A percentile compares a stretch with the other conserved stretches of the same genome.
Conservation (phyloP, 2,329 filamentous ascomycete species). For the Scleromitrula shiraiana region DNA sequence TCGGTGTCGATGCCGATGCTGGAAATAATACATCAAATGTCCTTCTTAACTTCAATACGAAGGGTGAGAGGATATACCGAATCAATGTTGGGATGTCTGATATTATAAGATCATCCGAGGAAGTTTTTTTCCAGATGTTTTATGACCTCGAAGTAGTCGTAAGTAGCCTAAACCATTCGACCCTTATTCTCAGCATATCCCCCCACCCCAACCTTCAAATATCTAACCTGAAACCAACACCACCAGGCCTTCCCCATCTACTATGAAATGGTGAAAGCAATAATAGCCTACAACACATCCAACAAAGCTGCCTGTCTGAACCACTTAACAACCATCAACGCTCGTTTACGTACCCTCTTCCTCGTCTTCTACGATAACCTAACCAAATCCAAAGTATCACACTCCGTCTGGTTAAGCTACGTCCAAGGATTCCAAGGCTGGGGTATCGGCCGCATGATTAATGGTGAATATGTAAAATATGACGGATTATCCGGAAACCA, state of each 20-base stretch:
- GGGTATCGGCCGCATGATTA: not conserved
- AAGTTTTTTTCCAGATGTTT: conserved; percentile 8
- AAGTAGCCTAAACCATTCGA: not conserved
- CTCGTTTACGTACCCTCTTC: not conserved
- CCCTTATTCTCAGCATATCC: no score
- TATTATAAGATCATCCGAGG: conserved; percentile 3
- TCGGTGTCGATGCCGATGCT: conserved; percentile 1
- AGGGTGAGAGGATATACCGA: not conserved
- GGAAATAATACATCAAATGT: conserved; percentile 5
- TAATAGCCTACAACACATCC: not conserved
- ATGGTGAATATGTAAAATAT: not conserved
- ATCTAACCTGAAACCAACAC: no score
- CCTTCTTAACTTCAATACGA: not conserved
- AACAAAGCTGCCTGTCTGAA: not conserved
- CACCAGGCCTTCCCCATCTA: conserved; percentile 6
- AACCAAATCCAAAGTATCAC: not conserved
- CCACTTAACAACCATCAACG: not conserved
- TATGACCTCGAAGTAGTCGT: conserved; percentile 8
- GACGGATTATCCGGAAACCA: conserved; percentile 6
- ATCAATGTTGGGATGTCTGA: conserved; percentile 4
- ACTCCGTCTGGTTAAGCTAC: conserved; percentile 2
- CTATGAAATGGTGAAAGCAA: not conserved
- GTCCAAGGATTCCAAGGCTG: conserved; percentile 6
- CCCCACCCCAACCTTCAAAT: no score
- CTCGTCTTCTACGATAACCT: conserved; percentile 8